Conservation (phyloP, 164 flowering plant genomes). For the Vitis rotundifolia region DNA sequence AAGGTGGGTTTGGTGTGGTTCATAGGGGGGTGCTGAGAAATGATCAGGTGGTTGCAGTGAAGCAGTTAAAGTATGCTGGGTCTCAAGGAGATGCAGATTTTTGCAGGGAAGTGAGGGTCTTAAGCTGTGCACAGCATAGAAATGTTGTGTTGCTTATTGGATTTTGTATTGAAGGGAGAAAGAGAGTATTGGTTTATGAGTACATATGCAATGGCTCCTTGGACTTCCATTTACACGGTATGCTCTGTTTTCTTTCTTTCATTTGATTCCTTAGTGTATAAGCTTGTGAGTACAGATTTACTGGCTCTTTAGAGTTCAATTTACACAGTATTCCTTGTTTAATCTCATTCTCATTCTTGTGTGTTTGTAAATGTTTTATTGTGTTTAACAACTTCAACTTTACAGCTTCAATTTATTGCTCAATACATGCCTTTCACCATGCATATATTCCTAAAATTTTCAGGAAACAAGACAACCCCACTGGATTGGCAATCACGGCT, state of each 20-base stretch:
- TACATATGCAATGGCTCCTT: conserved; percentile 89
- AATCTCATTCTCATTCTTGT: neutral
- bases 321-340: neutral
- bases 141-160: conserved; percentile 94
- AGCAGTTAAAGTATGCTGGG: conserved; percentile 60
- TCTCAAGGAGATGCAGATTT: conserved; percentile 78
- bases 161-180: conserved; percentile 63
- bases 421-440: neutral
- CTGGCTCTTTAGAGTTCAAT: neutral
- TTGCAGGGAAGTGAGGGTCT: conserved; percentile 69
- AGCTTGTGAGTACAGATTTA: too few species aligned
- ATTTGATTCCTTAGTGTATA: too few species aligned
- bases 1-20: conserved; percentile 78
- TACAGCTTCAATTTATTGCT: neutral
- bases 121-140: conserved; percentile 95
- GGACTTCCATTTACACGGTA: conserved; percentile 84
- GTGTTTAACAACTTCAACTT: neutral
- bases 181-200: conserved; percentile 80
- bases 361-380: neutral
- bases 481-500: conserved; percentile 66
- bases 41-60: conserved; percentile 87
- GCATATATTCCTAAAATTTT: neutral
- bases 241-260: conserved; percentile 1
- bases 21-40: conserved; percentile 72
- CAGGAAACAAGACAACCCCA: conserved; percentile 39